Conservation (phyloP, 805 yeast genomes). For the Saccharomycopsis sp. region DNA sequence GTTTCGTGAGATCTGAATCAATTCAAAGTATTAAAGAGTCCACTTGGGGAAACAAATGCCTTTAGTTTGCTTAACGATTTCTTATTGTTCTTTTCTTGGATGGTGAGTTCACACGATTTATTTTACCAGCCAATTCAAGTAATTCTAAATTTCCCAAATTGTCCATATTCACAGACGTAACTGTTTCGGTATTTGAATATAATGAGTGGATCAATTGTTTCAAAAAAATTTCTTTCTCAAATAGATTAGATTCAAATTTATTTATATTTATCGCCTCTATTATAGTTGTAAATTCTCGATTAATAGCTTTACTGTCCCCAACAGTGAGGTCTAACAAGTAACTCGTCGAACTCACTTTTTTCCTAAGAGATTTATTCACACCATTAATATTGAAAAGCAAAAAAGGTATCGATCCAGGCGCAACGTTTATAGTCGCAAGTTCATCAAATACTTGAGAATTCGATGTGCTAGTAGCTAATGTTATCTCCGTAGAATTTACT, state of each 20-base stretch:
- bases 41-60: conserved; percentile 1
- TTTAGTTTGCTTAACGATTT: conserved; percentile 2
- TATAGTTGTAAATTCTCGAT: background rate
- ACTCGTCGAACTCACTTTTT: conserved; percentile 1
- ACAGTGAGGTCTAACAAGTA: conserved; percentile 8
- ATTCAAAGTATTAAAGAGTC: background rate
- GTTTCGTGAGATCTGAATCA: conserved; percentile 19
- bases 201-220: conserved; percentile 12
- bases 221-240: conserved; percentile 3
- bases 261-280: background rate
- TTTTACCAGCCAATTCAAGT: background rate
- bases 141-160: background rate
- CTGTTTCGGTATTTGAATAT: conserved; percentile 14
- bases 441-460: background rate
- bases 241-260: conserved; percentile 6
- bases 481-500: background rate
- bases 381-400: conserved; percentile 10
- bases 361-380: conserved; percentile 1
- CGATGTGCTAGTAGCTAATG: background rate
- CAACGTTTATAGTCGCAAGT: background rate
- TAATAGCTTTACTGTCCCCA: background rate
- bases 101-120: background rate
- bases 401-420: conserved; percentile 2
- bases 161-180: conserved; percentile 4
- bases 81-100: conserved; percentile 14